Conservation (phyloP, 306 rosid species). For the Quercus robur region DNA sequence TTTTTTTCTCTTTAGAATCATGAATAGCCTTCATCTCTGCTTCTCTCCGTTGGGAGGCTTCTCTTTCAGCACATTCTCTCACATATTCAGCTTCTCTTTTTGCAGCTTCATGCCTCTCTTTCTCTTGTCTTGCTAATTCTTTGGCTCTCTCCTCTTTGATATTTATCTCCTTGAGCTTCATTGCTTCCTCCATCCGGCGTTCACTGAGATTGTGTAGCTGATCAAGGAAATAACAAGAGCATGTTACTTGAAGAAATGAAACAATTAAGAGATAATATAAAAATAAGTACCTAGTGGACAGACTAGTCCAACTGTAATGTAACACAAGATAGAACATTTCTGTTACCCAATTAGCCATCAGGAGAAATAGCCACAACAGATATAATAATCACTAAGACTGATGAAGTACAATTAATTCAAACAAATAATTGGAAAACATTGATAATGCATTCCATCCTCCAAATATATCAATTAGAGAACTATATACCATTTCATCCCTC, state of each 20-base stretch:
- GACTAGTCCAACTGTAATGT: neutral
- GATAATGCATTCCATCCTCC: neutral
- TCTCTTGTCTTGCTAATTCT: constrained; percentile 50
- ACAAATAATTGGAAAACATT: neutral
- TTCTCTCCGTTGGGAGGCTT: constrained; percentile 61
- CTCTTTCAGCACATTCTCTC: constrained; percentile 66
- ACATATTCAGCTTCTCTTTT: constrained; percentile 52
- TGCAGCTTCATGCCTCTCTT: constrained; percentile 58
- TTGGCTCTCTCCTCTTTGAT: constrained; percentile 55
- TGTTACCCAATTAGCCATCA: neutral
- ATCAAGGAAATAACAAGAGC: constrained; percentile 20
- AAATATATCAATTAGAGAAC: neutral
- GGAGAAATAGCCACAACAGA: neutral
- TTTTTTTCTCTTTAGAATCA: constrained; percentile 63
- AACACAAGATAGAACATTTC: neutral
- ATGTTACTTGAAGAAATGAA: constrained; percentile 16
- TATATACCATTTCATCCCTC: neutral
- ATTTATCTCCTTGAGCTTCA: constrained; percentile 57
- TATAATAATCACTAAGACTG: neutral
- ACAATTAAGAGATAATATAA: neutral
- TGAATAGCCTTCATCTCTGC: constrained; percentile 60
- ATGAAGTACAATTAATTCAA: neutral
- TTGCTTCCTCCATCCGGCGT: constrained; percentile 50
- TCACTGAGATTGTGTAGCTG: constrained; percentile 59
- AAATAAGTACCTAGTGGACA: neutral